Conservation (phyloP, 2,329 filamentous ascomycete genomes). For the Pyrenophora seminiperda region DNA sequence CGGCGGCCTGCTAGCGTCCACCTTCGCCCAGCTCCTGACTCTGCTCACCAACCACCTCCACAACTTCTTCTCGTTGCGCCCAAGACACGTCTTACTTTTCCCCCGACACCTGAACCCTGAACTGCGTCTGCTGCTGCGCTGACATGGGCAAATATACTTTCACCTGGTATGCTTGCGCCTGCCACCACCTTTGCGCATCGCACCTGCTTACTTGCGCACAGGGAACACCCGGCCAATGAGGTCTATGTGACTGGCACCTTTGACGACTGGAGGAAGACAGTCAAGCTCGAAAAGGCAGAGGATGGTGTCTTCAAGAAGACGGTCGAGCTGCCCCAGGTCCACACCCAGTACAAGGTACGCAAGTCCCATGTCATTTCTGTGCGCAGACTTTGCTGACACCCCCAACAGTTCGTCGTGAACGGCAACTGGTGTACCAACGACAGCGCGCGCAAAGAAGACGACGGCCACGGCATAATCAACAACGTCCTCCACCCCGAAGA, state of each 20-base stretch:
- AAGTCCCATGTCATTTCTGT: not conserved
- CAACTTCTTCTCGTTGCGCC: slow-evolving; percentile 20
- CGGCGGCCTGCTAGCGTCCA: slow-evolving; percentile 29
- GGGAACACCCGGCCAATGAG: slow-evolving; percentile 81
- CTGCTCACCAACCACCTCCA: slow-evolving; percentile 32
- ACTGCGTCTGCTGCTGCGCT: slow-evolving; percentile 25
- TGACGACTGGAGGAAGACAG: slow-evolving; percentile 88
- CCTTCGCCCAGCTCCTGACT: slow-evolving; percentile 30
- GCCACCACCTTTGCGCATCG: slow-evolving; percentile 1
- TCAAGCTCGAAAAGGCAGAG: slow-evolving; percentile 74
- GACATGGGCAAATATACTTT: slow-evolving; percentile 71
- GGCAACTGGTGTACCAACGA: slow-evolving; percentile 86
- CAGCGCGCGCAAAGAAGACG: slow-evolving; percentile 78
- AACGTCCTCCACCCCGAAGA: slow-evolving; percentile 83
- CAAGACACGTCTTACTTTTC: slow-evolving; percentile 38
- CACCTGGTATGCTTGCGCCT: slow-evolving; percentile 63
- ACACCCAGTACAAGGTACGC: slow-evolving; percentile 92
- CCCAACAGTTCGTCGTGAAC: slow-evolving; percentile 86
- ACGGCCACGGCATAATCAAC: slow-evolving; percentile 84
- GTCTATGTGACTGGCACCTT: slow-evolving; percentile 97
- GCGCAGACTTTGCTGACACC: slow-evolving; percentile 29
- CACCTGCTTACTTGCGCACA: slow-evolving; percentile 49
- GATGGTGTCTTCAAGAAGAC: slow-evolving; percentile 76
- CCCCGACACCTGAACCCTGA: slow-evolving; percentile 19
- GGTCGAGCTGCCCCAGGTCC: slow-evolving; percentile 71